Evolutionary conservation across 495 filamentous ascomycete genomes (phyloP), one percentile per base, ranked within the genome.

Genomic region (Cairneyella variabilis): DNA sequence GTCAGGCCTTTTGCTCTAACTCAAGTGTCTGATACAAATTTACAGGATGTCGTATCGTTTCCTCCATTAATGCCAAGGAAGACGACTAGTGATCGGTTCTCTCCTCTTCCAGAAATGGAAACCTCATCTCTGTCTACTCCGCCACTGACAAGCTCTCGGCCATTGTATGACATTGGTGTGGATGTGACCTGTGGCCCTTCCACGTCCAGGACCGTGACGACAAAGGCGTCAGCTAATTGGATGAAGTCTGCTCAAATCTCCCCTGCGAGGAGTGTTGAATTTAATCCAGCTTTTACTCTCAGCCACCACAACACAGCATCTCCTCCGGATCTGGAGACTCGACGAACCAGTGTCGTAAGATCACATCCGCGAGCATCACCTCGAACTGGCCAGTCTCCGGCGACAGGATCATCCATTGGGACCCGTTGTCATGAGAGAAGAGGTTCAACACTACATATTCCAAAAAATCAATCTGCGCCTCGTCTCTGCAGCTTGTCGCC

Each of bases 1-100:
- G 12, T 45, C 2, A 9, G 12, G 7, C n/a, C 48, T 10, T 38
- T 18, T 10, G n/a, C 12, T 9, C 5, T 16, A 34, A 12, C 26
- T 34, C 11, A 21, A 11, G 10, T 40, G 20, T 41, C 23, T 40
- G 39, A 52, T 12, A 42, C 23, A 23, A 41, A 37, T 2, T 7
- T 56, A 3, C 23, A 41, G 20, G 58, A 61, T 50, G 58, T 61
- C 25, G 28, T 57, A 0, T 61, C 58, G 3, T 61, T 61, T 42
- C 58, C 58, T 11, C 39, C 58, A 5, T 23, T 62, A 16, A 25
- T 43, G 3, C 22, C 41, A 3, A 48, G 60, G 36, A 57, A 57
- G 26, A 38, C 26, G 2, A 56, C 60, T 2, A 48, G 20, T 16
- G 60, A 62, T 30, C 59, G 60, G 60, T 39, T 25, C 22, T 53